Base-by-base conservation (phyloP, 164 flowering plant species). In the Liriodendron chinense region DNA sequence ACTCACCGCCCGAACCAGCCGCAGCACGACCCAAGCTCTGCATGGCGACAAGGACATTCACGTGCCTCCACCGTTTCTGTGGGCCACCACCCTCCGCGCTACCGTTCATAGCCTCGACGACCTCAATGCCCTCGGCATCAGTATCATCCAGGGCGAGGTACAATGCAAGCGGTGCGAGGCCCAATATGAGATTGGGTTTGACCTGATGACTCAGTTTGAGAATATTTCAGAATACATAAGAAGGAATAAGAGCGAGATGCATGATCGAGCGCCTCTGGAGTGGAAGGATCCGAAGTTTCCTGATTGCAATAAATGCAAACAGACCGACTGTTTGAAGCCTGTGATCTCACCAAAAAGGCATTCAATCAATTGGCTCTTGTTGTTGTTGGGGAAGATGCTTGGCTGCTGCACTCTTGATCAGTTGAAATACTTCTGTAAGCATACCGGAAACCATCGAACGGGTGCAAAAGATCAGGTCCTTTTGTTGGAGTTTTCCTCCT, bases 121-220 rank as follows among this genome's bases (percentile, higher is more conserved):
- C 49, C 80, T 94, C 7, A 0, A 65, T 1, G 2, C 75, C 0
- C 79, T 22, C 0, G 73, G 78, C 7, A 85, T 92, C 6, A 2
- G 4, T 0, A 70, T 59, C 0, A 81, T 92, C 22, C 6, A 73
- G 3, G 97, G 98, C 0, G 84, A 86, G 3, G 86, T 90, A 1
- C 85, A 87, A 62, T 92, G 98, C 92, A 90, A 85, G 82, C 56
- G 72, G 7, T 94, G 98, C 75, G 86, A 91, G 68, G n/a, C 47
- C 1, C 16, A 10, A 1, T 85, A 74, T 65, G 49, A 59, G 3
- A 74, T 88, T 4, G 84, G 69, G 74, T 86, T 68, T 53, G 79
- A 88, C 59, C 59, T 92, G 25, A 1, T 12, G 26, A 72, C 71
- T 5, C 85, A 87, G 80, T 86, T 89, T 63, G 0, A 0, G 0